Evolutionary conservation across 2,329 filamentous ascomycete genomes (phyloP).

Genomic region (Pseudocercospora fuligena): DNA sequence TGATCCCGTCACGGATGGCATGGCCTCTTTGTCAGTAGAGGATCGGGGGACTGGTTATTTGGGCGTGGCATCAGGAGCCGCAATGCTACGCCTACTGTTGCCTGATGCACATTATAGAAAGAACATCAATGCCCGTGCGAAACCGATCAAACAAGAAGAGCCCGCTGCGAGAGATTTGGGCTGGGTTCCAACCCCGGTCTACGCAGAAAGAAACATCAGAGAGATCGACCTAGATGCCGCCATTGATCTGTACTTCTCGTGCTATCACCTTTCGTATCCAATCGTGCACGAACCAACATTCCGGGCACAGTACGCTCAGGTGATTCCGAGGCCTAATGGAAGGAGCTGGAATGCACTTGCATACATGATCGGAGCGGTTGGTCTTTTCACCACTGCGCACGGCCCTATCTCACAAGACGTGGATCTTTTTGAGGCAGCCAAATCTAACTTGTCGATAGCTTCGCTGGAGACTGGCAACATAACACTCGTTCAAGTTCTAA

Average conservation of each 20-base stretch:
- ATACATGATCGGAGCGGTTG: conserved; percentile 53
- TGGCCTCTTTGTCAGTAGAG: conserved; percentile 42
- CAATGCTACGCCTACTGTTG: conserved; percentile 46
- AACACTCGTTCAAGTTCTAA: conserved; percentile 54
- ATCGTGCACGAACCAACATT: conserved; percentile 56
- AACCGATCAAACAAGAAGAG: conserved; percentile 7
- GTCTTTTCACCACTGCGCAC: conserved; percentile 47
- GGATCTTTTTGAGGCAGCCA: conserved; percentile 53
- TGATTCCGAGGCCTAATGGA: conserved; percentile 49
- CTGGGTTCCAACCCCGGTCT: conserved; percentile 33
- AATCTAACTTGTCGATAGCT: conserved; percentile 51
- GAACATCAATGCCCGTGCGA: conserved; percentile 6
- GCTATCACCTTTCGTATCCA: conserved; percentile 55
- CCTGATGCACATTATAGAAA: conserved; percentile 27
- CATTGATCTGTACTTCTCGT: conserved; percentile 51
- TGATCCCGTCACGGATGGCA: conserved; percentile 35
- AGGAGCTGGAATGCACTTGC: conserved; percentile 52
- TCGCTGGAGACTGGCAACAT: conserved; percentile 57
- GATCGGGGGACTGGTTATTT: conserved; percentile 51
- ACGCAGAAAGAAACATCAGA: conserved; percentile 32
- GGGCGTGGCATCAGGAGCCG: conserved; percentile 53
- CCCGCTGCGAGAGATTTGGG: conserved; percentile 17
- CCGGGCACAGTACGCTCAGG: conserved; percentile 52
- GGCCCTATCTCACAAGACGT: conserved; percentile 48
- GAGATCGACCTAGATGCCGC: conserved; percentile 38